Evolutionary conservation across 352 stramenopile species (phyloP).

Genomic region (Pythium insidiosum): DNA sequence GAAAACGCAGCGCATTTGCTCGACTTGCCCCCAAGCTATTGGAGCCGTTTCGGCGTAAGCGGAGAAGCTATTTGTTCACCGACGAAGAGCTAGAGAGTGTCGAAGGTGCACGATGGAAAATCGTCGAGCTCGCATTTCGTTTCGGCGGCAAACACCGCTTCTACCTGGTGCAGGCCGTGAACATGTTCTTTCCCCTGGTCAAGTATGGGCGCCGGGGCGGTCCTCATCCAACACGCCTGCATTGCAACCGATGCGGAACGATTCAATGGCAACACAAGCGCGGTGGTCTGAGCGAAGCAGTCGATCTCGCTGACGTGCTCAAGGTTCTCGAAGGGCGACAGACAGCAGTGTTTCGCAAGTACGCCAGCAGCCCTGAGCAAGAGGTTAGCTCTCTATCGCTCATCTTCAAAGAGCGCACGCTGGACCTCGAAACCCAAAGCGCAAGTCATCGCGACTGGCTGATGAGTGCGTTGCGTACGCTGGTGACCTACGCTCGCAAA

Average conservation of each 20-base stretch:
- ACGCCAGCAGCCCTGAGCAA: slow-evolving; percentile 27
- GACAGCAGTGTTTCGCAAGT: slow-evolving; percentile 78
- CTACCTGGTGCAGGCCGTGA: slow-evolving; percentile 82
- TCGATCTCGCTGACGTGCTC: slow-evolving; percentile 66
- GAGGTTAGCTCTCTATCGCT: slow-evolving; percentile 63
- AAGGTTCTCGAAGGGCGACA: slow-evolving; percentile 60
- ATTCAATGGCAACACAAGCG: slow-evolving; percentile 86
- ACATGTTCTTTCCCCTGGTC: slow-evolving; percentile 76
- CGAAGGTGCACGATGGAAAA: slow-evolving; percentile 79
- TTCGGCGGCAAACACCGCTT: slow-evolving; percentile 79
- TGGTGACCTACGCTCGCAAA: slow-evolving; percentile 61
- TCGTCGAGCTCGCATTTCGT: slow-evolving; percentile 77
- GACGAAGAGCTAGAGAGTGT: slow-evolving; percentile 74
- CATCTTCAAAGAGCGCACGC: slow-evolving; percentile 62
- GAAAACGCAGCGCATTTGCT: slow-evolving; percentile 50
- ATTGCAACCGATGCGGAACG: slow-evolving; percentile 76
- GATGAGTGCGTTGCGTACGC: slow-evolving; percentile 62
- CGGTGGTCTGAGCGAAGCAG: slow-evolving; percentile 49
- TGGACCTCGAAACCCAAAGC: slow-evolving; percentile 76
- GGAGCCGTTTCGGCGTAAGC: slow-evolving; percentile 61
- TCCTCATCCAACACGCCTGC: slow-evolving; percentile 57
- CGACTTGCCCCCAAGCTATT: slow-evolving; percentile 52
- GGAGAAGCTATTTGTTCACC: slow-evolving; percentile 68
- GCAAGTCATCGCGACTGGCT: slow-evolving; percentile 76
- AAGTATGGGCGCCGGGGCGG: slow-evolving; percentile 76